phyloP scores from a whole-genome alignment of 139 green algal species.

The Chlorella sorokiniana region DNA sequence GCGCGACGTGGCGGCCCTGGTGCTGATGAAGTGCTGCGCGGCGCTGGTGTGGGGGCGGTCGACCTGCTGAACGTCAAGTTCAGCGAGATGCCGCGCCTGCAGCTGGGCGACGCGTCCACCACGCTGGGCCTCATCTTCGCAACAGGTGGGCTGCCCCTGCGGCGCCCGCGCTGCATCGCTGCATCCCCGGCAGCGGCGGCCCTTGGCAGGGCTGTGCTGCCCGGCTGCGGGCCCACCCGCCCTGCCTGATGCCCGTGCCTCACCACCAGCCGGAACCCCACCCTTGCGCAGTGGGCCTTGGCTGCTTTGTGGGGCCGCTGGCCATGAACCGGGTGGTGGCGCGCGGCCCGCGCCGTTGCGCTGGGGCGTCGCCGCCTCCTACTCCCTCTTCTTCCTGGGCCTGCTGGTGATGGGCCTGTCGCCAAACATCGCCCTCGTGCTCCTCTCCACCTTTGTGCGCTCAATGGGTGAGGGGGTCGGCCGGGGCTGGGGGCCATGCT shows the following conservation, averaged over 20 bases:
- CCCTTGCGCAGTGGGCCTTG: slow-evolving; percentile 43
- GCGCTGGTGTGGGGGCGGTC: slow-evolving; percentile 30
- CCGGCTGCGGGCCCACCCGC: background rate
- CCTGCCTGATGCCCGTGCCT: background rate
- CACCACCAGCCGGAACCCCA: background rate
- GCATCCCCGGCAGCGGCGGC: background rate
- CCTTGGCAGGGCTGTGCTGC: background rate
- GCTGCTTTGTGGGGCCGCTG: slow-evolving; percentile 56
- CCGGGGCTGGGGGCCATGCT: background rate
- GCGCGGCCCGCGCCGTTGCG: background rate
- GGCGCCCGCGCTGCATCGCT: background rate
- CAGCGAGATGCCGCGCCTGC: slow-evolving; percentile 45
- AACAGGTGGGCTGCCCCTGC: background rate
- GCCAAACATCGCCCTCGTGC: slow-evolving; percentile 31
- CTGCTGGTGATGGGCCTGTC: slow-evolving; percentile 39
- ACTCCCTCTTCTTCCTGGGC: slow-evolving; percentile 23
- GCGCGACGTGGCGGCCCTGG: slow-evolving; percentile 29
- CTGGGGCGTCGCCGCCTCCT: slow-evolving; percentile 27
- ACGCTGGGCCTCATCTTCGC: slow-evolving; percentile 61
- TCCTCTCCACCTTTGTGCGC: slow-evolving; percentile 36
- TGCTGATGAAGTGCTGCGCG: slow-evolving; percentile 32
- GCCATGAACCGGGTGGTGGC: slow-evolving; percentile 40
- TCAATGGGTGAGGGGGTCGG: slow-evolving; percentile 29
- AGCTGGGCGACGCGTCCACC: slow-evolving; percentile 31
- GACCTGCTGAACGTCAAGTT: slow-evolving; percentile 46